Percentiles rank a stretch among this genome's conserved stretches.
Evolutionary conservation across 352 stramenopile genomes (phyloP).

Genomic region (Globisporangium lucens): DNA sequence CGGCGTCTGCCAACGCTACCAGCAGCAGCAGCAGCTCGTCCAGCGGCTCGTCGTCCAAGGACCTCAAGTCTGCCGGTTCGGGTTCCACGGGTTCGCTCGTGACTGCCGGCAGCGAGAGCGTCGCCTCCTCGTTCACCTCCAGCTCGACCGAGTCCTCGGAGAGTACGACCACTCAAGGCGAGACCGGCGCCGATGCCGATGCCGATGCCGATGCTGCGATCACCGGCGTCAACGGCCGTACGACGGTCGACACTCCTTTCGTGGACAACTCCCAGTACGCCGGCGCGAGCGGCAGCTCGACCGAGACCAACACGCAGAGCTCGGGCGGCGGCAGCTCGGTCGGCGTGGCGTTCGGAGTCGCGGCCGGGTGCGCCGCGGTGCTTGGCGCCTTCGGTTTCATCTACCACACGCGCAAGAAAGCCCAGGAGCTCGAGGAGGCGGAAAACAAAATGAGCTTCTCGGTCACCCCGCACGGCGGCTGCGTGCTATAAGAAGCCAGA

Average conservation of each 20-base stretch:
- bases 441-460: conserved; percentile 46
- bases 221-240: background rate
- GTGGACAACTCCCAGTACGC: conserved; percentile 9
- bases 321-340: background rate
- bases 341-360: conserved; percentile 10
- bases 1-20: conserved; percentile 2
- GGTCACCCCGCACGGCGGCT: conserved; percentile 55
- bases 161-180: conserved; percentile 7
- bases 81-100: conserved; percentile 9
- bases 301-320: conserved; percentile 46
- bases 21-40: background rate
- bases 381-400: conserved; percentile 69
- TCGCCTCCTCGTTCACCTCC: conserved; percentile 14
- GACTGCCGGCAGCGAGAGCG: conserved; percentile 5
- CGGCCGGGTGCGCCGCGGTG: conserved; percentile 30
- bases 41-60: conserved; percentile 2
- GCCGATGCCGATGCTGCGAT: background rate
- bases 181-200: conserved; percentile 6
- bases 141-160: conserved; percentile 4
- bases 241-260: conserved; percentile 21
- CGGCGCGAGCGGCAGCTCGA: conserved; percentile 17
- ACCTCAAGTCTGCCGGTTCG: conserved; percentile 13
- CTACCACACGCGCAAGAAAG: conserved; percentile 71
- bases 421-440: conserved; percentile 42
- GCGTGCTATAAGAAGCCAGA: conserved; percentile 24